These are phyloP conservation scores for Arbutus unedo DNA, from an alignment of 148 eudicot genomes.

Conservation along the genomic window DNA sequence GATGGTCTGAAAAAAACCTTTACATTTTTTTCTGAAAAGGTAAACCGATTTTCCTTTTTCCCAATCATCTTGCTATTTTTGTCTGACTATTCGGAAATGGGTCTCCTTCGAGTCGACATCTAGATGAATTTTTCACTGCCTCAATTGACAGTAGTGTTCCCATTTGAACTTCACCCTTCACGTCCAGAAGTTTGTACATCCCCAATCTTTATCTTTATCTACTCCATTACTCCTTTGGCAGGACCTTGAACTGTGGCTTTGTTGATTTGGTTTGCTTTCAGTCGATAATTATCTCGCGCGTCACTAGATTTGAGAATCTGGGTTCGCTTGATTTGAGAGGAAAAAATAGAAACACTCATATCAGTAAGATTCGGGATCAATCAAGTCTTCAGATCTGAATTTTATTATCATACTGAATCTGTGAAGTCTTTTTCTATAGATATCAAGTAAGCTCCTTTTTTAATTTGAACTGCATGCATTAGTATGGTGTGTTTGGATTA, in stretches of 20 bases:
- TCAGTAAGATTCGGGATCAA: slow-evolving; percentile 34
- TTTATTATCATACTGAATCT: slow-evolving; percentile 11
- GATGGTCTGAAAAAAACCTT: background rate
- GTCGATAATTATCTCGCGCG: background rate
- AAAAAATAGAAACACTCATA: slow-evolving; percentile 22
- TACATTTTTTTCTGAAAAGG: slow-evolving; percentile 23
- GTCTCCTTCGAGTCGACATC: slow-evolving; percentile 39
- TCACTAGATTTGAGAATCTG: slow-evolving; percentile 30
- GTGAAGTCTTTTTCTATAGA: slow-evolving; percentile 7
- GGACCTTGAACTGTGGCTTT: slow-evolving; percentile 4
- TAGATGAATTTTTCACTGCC: slow-evolving; percentile 18
- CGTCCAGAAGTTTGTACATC: no score
- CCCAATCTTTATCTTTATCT: no score
- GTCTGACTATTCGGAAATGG: slow-evolving; percentile 27
- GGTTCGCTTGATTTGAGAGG: slow-evolving; percentile 32
- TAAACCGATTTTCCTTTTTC: slow-evolving; percentile 23
- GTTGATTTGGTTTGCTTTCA: slow-evolving; percentile 13
- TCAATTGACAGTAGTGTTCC: slow-evolving; percentile 24
- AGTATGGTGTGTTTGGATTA: background rate
- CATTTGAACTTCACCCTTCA: no score
- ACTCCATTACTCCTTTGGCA: background rate
- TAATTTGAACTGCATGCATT: background rate
- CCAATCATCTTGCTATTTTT: slow-evolving; percentile 20
- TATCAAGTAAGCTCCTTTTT: slow-evolving; percentile 12
- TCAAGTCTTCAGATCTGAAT: slow-evolving; percentile 57